Base-by-base conservation (phyloP, 768 basidiomycete genomes). In the Xerocomellus amylosporus region DNA sequence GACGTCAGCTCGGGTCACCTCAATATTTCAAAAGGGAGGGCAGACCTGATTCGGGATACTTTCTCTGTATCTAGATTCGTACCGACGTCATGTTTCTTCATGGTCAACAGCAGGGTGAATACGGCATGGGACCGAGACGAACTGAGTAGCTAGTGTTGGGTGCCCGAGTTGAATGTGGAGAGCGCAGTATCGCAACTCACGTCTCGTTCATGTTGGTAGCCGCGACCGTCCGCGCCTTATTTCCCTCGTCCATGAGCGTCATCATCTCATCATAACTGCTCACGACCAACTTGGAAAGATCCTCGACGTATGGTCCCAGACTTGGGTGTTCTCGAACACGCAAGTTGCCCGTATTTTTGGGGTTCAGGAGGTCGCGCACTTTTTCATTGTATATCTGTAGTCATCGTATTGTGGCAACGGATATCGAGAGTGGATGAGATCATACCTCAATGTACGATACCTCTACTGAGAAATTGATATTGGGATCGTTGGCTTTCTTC, bases 201-300 rank as follows among this genome's bases (percentile, higher is more conserved):
- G 94, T 97, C 74, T 98, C 97, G 74, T 99, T 99, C 97, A 99
- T 99, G 73, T 97, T 94, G 20, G 97, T 99, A 24, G 97, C 95
- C 20, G 97, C 97, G 22, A 99, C 96, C 14, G 97, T 98, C 46
- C 97, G 80, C 48, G 97, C 95, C 76, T 98, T 98, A 73, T 98
- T 99, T 37, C 96, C 96, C 71, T 99, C 96, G 75, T 99, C 96
- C 96, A 98, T 98, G 68, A 99, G 87, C 6, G 88, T 93, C 89
- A 97, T 96, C 89, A 99, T 97, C 70, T 97, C 96, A 30, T 90
- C 84, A 68, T 95, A 98, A 70, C 79, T 88, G 67, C 82, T 86
- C 42, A 98, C 97, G 28, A 87, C 87, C 51, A 98, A 83, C 73
- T 93, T 93, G 65, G 92, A 93, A 53, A 99, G 79, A 75, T 96